phyloP scores from a whole-genome alignment of 805 yeast species.

The Ogataea wickerhamii region DNA sequence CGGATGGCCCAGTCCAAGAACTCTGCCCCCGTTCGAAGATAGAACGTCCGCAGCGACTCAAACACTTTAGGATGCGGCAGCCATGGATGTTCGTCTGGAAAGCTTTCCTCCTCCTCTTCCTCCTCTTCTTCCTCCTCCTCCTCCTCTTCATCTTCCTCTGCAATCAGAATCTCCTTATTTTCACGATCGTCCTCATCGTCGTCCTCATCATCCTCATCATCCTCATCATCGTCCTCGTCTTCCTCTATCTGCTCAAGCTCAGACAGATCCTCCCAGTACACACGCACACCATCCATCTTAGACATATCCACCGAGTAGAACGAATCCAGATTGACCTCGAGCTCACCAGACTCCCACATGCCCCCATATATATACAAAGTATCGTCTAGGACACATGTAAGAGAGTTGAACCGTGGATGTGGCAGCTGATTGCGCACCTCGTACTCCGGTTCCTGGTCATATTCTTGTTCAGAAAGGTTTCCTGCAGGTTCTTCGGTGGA shows the following conservation, averaged over 20 bases:
- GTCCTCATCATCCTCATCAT: conserved; percentile 66
- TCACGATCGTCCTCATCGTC: conserved; percentile 63
- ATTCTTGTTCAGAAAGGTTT: conserved; percentile 18
- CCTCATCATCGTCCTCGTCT: conserved; percentile 64
- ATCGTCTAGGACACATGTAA: conserved; percentile 83
- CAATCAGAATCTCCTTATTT: conserved; percentile 39
- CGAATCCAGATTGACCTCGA: conserved; percentile 79
- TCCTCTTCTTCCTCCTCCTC: conserved; percentile 70
- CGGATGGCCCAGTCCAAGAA: conserved; percentile 93
- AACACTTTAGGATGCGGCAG: conserved; percentile 95
- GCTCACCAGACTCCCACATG: conserved; percentile 83
- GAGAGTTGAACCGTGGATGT: conserved; percentile 83
- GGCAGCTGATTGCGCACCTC: conserved; percentile 65
- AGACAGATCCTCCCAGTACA: conserved; percentile 84
- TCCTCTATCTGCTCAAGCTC: conserved; percentile 51
- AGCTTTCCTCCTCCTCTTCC: conserved; percentile 60
- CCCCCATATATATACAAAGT: conserved; percentile 85
- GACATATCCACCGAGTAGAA: conserved; percentile 83
- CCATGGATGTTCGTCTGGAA: conserved; percentile 95
- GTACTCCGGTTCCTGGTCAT: conserved; percentile 39
- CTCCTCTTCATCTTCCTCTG: conserved; percentile 40
- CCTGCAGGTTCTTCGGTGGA: conserved; percentile 25
- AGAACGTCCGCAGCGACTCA: conserved; percentile 79
- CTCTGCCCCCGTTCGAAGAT: conserved; percentile 78
- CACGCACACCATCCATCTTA: conserved; percentile 81